Conservation (phyloP, 495 filamentous ascomycete genomes). For the Penicillium fimorum region DNA sequence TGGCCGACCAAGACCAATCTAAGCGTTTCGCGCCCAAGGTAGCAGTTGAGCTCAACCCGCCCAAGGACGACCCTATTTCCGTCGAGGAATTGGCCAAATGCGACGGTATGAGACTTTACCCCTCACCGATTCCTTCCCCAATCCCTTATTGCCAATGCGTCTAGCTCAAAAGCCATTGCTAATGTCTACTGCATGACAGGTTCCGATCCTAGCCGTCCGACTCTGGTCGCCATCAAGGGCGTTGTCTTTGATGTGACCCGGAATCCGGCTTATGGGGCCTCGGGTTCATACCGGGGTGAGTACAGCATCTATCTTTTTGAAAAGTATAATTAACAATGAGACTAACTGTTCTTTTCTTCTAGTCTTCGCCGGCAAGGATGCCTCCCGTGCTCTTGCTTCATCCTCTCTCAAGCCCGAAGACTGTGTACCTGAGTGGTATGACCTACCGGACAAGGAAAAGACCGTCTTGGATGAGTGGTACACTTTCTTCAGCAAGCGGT, state of each 20-base stretch:
- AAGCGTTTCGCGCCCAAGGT: slow-evolving; percentile 83
- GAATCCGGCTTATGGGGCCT: slow-evolving; percentile 81
- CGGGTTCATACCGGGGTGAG: slow-evolving; percentile 80
- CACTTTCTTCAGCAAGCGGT: slow-evolving; percentile 93
- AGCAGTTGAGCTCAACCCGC: slow-evolving; percentile 76
- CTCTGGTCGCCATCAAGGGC: slow-evolving; percentile 94
- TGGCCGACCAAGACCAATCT: slow-evolving; percentile 31
- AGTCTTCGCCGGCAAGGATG: slow-evolving; percentile 96
- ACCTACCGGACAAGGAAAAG: slow-evolving; percentile 85
- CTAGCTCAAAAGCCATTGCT: not conserved
- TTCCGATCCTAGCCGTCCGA: slow-evolving; percentile 64
- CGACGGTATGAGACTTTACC: slow-evolving; percentile 58
- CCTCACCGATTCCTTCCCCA: not conserved
- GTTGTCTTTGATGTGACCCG: slow-evolving; percentile 90
- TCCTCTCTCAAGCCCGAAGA: slow-evolving; percentile 87
- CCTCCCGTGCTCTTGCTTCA: slow-evolving; percentile 81
- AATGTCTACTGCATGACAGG: slow-evolving; percentile 33
- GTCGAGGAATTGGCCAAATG: slow-evolving; percentile 72
- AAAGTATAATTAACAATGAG: not conserved
- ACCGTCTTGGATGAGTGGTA: slow-evolving; percentile 83
- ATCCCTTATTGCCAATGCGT: slow-evolving; percentile 3
- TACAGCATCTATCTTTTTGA: not conserved
- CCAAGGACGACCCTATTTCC: slow-evolving; percentile 83
- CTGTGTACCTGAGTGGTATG: slow-evolving; percentile 78
- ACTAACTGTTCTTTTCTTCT: slow-evolving; percentile 12